Evolutionary conservation across 108 stramenopile species (phyloP).

Genomic region (Poteriospumella lacustris): DNA sequence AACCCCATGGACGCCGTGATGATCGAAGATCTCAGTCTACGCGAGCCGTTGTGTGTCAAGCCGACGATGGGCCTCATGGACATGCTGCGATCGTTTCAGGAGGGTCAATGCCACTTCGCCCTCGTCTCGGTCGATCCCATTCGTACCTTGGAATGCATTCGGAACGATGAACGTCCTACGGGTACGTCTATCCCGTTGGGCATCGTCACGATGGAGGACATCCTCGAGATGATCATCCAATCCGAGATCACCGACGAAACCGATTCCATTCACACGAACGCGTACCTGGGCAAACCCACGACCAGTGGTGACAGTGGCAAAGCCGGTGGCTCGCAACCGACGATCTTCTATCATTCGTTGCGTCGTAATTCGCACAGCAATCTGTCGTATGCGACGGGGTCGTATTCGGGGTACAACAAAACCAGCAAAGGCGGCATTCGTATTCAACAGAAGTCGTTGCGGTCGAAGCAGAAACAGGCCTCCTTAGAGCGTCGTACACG

Average conservation of each 20-base stretch:
- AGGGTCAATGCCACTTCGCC: constrained; percentile 20
- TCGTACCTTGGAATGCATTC: neutral
- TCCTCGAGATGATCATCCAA: constrained; percentile 24
- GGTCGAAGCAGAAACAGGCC: no score
- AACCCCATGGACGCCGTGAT: neutral
- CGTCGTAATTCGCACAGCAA: no score
- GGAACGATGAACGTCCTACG: neutral
- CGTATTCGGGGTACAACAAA: no score
- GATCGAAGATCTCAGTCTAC: neutral
- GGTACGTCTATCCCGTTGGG: neutral
- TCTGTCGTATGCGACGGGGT: no score
- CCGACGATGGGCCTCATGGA: neutral
- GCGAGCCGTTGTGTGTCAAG: constrained; percentile 20
- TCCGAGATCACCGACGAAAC: constrained; percentile 18
- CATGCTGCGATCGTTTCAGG: neutral
- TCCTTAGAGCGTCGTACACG: no score
- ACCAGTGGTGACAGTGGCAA: no score
- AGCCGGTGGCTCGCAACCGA: no score
- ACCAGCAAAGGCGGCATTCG: no score
- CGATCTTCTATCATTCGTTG: no score
- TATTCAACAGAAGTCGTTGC: no score
- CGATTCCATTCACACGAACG: neutral
- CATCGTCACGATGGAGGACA: constrained; percentile 22
- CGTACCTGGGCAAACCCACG: no score
- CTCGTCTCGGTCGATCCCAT: neutral